Evolutionary conservation across 2,329 filamentous ascomycete species (phyloP).

Genomic region (Trichoderma hamatum): DNA sequence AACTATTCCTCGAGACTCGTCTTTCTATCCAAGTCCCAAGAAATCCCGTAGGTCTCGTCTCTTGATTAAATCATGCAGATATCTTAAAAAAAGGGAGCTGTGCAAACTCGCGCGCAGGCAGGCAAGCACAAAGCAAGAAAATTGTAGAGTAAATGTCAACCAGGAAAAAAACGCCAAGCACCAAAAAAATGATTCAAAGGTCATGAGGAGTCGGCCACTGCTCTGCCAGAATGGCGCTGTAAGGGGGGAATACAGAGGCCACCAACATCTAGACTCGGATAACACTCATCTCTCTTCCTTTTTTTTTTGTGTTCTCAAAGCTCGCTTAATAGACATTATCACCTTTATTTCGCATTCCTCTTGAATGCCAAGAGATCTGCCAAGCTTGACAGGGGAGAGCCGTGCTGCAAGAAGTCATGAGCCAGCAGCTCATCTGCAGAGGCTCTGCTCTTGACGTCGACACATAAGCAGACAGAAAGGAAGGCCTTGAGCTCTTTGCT

Average conservation of each 20-base stretch:
- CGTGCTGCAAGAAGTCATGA: slow-evolving; percentile 93
- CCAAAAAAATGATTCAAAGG: slow-evolving; percentile 24
- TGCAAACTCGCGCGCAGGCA: slow-evolving; percentile 17
- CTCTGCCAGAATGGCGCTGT: slow-evolving; percentile 1
- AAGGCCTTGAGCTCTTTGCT: slow-evolving; percentile 98
- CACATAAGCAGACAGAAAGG: slow-evolving; percentile 92
- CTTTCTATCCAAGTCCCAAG: slow-evolving; percentile 26
- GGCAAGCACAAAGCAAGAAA: slow-evolving; percentile 25
- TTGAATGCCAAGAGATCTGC: slow-evolving; percentile 88
- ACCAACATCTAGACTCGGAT: slow-evolving; percentile 4
- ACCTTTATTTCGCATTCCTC: slow-evolving; percentile 64
- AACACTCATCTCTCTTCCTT: slow-evolving; percentile 29
- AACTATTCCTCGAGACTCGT: slow-evolving; percentile 22
- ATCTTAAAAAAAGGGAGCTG: slow-evolving; percentile 5
- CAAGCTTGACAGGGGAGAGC: slow-evolving; percentile 80
- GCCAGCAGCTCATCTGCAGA: slow-evolving; percentile 86
- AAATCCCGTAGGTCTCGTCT: slow-evolving; percentile 21
- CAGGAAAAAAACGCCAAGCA: slow-evolving; percentile 26
- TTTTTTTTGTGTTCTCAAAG: background rate
- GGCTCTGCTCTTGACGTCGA: slow-evolving; percentile 92
- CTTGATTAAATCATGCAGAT: slow-evolving; percentile 25
- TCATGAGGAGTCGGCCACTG: slow-evolving; percentile 19
- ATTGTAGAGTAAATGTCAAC: slow-evolving; percentile 23
- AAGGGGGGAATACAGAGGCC: slow-evolving; percentile 22
- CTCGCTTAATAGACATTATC: slow-evolving; percentile 20